These are phyloP conservation scores for Colletotrichum spaethianum DNA, from an alignment of 2,329 filamentous ascomycete genomes.

Conservation along the genomic window DNA sequence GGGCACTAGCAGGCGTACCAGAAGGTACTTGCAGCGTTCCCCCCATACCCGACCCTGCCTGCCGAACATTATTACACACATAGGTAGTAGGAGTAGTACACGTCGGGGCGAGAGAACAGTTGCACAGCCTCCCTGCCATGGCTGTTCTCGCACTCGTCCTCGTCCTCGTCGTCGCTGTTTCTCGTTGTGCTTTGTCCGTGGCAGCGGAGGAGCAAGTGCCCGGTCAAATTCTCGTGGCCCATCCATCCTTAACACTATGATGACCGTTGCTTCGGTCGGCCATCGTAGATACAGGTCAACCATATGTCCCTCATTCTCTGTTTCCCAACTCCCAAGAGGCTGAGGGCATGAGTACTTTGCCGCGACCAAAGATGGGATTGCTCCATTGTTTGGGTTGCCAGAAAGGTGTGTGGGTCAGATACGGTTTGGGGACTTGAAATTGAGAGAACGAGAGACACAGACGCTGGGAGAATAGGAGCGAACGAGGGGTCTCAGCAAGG, in stretches of 20 bases:
- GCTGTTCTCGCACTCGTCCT: slow-evolving; percentile 5
- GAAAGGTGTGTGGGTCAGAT: background rate
- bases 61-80: background rate
- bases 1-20: background rate
- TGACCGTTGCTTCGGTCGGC: background rate
- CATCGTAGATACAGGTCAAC: background rate
- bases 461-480: background rate
- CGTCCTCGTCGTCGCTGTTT: background rate
- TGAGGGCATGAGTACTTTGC: background rate
- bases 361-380: background rate
- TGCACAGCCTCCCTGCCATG: slow-evolving; percentile 17
- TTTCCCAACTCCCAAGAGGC: background rate
- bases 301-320: background rate
- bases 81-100: background rate
- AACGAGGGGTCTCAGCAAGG: slow-evolving; percentile 6
- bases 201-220: background rate
- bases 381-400: background rate
- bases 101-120: slow-evolving; percentile 6
- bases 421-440: background rate
- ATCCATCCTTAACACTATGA: background rate
- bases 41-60: slow-evolving; percentile 1
- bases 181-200: background rate
- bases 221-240: background rate
- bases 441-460: background rate
- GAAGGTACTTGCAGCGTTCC: slow-evolving; percentile 1